A percentile compares a stretch with the other conserved stretches of the same genome.
phyloP scores from a whole-genome alignment of 2,329 filamentous ascomycete genomes.

The Fusarium fracticaudum region DNA sequence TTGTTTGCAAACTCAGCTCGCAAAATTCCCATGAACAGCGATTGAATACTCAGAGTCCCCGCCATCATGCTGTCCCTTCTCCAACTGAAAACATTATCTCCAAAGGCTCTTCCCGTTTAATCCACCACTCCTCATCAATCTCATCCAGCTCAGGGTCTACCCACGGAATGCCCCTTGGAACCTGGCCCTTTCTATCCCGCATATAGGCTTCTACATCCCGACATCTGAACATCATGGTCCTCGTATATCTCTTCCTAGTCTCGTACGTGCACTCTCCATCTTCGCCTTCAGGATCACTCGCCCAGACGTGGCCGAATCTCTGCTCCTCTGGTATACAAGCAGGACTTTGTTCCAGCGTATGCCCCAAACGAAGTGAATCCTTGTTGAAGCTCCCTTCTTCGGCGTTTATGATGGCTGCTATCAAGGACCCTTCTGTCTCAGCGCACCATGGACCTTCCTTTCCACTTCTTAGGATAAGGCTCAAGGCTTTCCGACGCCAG shows the following conservation, averaged over 20 bases:
- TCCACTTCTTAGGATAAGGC: conserved; percentile 1
- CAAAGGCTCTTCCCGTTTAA: neutral
- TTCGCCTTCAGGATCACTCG: neutral
- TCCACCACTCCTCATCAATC: neutral
- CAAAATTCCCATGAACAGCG: too few relatives aligned
- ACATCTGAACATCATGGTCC: neutral
- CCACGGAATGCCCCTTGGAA: neutral
- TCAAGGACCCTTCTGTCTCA: conserved; percentile 2
- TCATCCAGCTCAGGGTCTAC: neutral
- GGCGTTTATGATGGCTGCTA: neutral
- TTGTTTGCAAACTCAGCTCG: rapidly evolving
- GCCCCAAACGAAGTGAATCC: neutral
- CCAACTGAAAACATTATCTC: neutral
- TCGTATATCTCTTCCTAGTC: neutral
- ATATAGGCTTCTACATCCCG: neutral
- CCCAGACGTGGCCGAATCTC: neutral
- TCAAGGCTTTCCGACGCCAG: conserved; percentile 28
- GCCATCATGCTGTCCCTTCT: neutral
- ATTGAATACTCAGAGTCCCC: too few relatives aligned
- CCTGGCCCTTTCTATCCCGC: neutral
- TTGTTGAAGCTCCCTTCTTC: conserved; percentile 7
- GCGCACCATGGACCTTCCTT: conserved; percentile 35
- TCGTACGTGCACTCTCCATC: neutral
- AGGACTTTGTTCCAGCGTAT: neutral
- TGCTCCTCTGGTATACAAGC: neutral